A percentile compares a stretch with the other conserved stretches of the same genome.
These are phyloP conservation scores for Sclerotinia glacialis DNA, from an alignment of 2,329 filamentous ascomycete genomes.

Conservation along the genomic window DNA sequence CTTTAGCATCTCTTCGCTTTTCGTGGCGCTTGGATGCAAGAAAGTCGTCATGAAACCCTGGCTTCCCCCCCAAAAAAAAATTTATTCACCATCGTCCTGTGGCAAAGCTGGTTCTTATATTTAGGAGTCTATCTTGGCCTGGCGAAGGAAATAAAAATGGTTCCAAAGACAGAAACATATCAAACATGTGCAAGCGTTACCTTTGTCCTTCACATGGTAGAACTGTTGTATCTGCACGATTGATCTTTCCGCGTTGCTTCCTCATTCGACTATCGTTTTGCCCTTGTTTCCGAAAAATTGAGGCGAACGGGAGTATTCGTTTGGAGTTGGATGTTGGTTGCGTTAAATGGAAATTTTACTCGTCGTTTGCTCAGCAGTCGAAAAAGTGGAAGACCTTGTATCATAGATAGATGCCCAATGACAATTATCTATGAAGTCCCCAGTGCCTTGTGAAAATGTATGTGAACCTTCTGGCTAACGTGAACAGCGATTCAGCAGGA, in stretches of 20 bases:
- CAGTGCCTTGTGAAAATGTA: not conserved
- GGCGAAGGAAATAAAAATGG: constrained; percentile 1
- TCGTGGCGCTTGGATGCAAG: constrained; percentile 12
- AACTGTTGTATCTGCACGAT: not conserved
- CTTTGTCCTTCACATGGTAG: not conserved
- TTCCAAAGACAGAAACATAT: not conserved
- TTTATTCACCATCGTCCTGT: not conserved
- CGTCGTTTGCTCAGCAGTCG: not conserved
- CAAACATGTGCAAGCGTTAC: not conserved
- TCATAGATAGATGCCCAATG: constrained; percentile 12
- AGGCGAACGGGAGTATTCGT: not conserved
- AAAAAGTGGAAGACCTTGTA: not conserved
- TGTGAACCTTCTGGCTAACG: not conserved
- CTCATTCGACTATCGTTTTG: not conserved
- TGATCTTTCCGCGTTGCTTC: not conserved
- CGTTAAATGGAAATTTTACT: not conserved
- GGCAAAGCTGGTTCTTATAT: constrained; percentile 3
- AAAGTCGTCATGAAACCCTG: constrained; percentile 1
- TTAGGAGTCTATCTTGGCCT: constrained; percentile 16
- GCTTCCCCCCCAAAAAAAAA: not conserved
- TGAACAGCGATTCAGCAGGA: not conserved
- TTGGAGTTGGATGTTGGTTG: not conserved
- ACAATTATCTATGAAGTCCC: not conserved
- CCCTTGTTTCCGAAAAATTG: not conserved
- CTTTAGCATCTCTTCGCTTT: constrained; percentile 11